Evolutionary conservation across 2,329 filamentous ascomycete genomes (phyloP).

Genomic region (Cladosporium sp.): DNA sequence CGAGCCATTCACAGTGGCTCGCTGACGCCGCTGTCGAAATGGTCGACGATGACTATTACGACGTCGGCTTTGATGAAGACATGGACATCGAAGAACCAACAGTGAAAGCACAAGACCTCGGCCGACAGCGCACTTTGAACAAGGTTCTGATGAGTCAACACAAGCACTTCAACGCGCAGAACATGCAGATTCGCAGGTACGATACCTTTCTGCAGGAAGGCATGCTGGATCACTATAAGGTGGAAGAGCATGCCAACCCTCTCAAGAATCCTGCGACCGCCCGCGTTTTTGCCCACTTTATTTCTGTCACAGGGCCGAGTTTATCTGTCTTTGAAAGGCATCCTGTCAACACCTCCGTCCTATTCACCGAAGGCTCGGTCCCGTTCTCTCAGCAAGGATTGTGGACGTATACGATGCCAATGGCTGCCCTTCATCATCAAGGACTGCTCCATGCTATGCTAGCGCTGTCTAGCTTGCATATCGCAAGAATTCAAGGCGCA

Average conservation of each 20-base stretch:
- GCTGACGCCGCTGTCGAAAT: constrained; percentile 40
- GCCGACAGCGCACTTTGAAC: constrained; percentile 22
- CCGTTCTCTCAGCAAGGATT: constrained; percentile 57
- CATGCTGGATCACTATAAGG: constrained; percentile 42
- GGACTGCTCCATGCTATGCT: constrained; percentile 87
- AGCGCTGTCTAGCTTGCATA: constrained; percentile 80
- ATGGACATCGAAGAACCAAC: constrained; percentile 24
- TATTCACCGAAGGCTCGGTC: constrained; percentile 59
- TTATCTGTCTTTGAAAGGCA: constrained; percentile 86
- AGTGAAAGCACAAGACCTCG: constrained; percentile 14
- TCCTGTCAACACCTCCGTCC: constrained; percentile 65
- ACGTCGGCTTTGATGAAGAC: constrained; percentile 47
- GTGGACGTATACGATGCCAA: constrained; percentile 75
- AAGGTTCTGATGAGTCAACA: constrained; percentile 23
- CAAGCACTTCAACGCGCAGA: constrained; percentile 26
- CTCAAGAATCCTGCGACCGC: constrained; percentile 76
- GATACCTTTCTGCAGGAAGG: constrained; percentile 46
- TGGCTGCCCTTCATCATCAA: constrained; percentile 79
- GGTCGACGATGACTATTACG: constrained; percentile 48
- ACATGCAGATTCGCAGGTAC: constrained; percentile 35
- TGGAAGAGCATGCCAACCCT: constrained; percentile 54
- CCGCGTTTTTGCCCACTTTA: constrained; percentile 84
- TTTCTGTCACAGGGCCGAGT: constrained; percentile 79
- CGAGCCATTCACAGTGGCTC: constrained; percentile 27
- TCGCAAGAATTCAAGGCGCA: constrained; percentile 72